A percentile compares a stretch with the other conserved stretches of the same genome.
Conservation (phyloP, 2,329 filamentous ascomycete genomes). For the Scortechinia acanthostroma region DNA sequence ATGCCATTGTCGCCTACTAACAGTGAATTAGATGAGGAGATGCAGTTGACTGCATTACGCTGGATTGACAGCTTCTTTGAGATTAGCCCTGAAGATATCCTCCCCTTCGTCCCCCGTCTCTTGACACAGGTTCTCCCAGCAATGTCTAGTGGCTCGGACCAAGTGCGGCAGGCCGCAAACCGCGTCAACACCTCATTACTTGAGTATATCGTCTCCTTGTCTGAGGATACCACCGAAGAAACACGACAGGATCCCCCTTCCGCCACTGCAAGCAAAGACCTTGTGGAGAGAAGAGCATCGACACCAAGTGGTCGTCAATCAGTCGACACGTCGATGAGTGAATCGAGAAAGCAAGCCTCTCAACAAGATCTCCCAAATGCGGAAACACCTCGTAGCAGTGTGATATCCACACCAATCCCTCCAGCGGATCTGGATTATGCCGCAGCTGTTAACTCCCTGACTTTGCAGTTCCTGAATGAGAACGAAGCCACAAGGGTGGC, state of each 20-base stretch:
- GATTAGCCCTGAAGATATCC: constrained; percentile 91
- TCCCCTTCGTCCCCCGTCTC: constrained; percentile 88
- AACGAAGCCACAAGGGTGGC: constrained; percentile 93
- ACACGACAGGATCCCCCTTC: constrained; percentile 15
- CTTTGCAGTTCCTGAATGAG: constrained; percentile 88
- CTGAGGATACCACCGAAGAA: constrained; percentile 53
- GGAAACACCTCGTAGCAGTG: constrained; percentile 33
- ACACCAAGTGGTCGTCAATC: neutral
- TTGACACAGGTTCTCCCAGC: constrained; percentile 86
- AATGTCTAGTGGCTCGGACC: constrained; percentile 84
- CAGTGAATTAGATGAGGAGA: constrained; percentile 67
- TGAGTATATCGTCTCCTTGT: constrained; percentile 87
- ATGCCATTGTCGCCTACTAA: neutral
- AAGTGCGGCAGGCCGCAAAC: constrained; percentile 79
- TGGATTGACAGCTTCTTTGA: constrained; percentile 97
- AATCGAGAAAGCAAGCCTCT: constrained; percentile 43
- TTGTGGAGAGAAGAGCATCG: neutral
- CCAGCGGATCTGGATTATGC: constrained; percentile 85
- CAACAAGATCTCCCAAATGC: constrained; percentile 34
- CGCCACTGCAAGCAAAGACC: constrained; percentile 5
- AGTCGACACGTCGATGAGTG: constrained; percentile 40
- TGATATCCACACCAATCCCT: constrained; percentile 26
- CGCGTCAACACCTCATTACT: constrained; percentile 86
- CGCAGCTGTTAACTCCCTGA: constrained; percentile 86
- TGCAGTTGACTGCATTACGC: constrained; percentile 79